A percentile compares a stretch with the other conserved stretches of the same genome.
Conservation (phyloP, 306 rosid genomes). For the Carpinus fangiana region DNA sequence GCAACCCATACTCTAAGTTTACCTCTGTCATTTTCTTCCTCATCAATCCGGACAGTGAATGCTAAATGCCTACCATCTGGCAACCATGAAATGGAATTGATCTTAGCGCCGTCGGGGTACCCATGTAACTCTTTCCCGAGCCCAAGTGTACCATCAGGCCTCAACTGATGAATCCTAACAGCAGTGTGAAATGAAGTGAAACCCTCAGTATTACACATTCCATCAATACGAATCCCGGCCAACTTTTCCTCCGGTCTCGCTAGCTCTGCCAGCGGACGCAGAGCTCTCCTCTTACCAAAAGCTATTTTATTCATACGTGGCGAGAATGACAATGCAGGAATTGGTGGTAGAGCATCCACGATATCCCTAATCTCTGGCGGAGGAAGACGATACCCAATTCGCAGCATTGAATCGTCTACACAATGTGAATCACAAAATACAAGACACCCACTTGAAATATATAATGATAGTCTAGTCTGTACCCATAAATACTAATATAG, state of each 20-base stretch:
- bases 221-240: constrained; percentile 95
- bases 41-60: constrained; percentile 71
- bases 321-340: constrained; percentile 86
- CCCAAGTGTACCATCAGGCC: constrained; percentile 74
- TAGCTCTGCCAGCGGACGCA: constrained; percentile 81
- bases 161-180: constrained; percentile 52
- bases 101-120: constrained; percentile 82
- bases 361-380: constrained; percentile 81
- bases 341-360: constrained; percentile 96
- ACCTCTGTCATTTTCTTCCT: constrained; percentile 52
- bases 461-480: background rate
- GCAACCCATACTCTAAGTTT: constrained; percentile 88
- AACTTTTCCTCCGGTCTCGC: constrained; percentile 89
- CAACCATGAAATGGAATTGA: constrained; percentile 91
- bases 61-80: constrained; percentile 79
- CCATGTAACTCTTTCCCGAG: constrained; percentile 73
- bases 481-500: background rate
- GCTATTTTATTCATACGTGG: constrained; percentile 78
- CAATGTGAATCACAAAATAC: constrained; percentile 15
- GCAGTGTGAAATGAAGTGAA: too few relatives aligned
- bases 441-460: constrained; percentile 28
- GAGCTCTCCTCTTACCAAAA: constrained; percentile 85
- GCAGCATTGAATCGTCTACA: constrained; percentile 48
- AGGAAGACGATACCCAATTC: constrained; percentile 68
- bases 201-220: constrained; percentile 1